Conservation (phyloP, 148 eudicot species). For the Rhododendron mucronatum region DNA sequence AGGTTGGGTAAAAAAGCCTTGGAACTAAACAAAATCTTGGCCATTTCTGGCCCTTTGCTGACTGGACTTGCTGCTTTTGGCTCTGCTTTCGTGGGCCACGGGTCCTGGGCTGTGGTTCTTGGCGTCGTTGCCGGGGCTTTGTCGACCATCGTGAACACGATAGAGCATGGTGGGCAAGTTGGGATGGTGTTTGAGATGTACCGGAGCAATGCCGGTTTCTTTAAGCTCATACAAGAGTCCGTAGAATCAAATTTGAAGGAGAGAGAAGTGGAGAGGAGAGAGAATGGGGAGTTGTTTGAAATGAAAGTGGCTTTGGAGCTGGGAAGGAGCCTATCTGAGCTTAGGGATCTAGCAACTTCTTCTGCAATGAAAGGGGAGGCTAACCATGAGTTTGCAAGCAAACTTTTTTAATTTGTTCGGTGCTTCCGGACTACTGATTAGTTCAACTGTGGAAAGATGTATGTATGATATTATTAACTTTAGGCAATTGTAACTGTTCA, state of each 20-base stretch:
- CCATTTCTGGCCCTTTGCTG: constrained; percentile 46
- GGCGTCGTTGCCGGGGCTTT: constrained; percentile 28
- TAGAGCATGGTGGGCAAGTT: constrained; percentile 45
- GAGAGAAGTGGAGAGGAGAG: constrained; percentile 16
- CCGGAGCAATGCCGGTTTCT: constrained; percentile 45
- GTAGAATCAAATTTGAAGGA: constrained; percentile 28
- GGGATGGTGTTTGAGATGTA: constrained; percentile 67
- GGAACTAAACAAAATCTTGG: constrained; percentile 47
- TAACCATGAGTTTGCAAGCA: constrained; percentile 48
- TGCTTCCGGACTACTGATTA: too few species aligned
- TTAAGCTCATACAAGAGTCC: constrained; percentile 27
- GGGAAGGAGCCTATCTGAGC: constrained; percentile 42
- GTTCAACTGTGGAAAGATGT: too few species aligned
- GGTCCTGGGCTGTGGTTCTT: neutral
- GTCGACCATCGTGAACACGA: constrained; percentile 19
- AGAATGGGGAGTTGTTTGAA: constrained; percentile 47
- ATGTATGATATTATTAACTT: too few species aligned
- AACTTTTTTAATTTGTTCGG: constrained; percentile 24
- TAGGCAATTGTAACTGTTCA: too few species aligned
- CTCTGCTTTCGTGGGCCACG: constrained; percentile 19
- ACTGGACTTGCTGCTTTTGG: constrained; percentile 57
- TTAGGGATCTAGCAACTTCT: constrained; percentile 27
- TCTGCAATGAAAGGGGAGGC: constrained; percentile 22
- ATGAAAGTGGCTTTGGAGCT: constrained; percentile 41
- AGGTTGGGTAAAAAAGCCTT: constrained; percentile 58